Base-by-base conservation (phyloP, 805 yeast species). In the Kodamaea sagamina region DNA sequence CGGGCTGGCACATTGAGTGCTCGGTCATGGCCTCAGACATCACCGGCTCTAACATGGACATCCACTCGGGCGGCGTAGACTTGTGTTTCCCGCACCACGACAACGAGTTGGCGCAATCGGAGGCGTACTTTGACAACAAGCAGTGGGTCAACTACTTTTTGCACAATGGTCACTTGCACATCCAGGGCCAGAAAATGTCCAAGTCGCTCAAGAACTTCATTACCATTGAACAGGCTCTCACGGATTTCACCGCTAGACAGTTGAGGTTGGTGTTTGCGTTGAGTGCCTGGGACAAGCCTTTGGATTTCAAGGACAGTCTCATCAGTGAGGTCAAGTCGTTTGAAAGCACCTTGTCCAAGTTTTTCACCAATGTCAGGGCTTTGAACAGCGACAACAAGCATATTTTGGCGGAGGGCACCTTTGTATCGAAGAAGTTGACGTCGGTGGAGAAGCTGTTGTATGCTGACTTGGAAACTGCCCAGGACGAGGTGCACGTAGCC, bases 1-100 rank as follows among this genome's bases (percentile, higher is more conserved):
- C 99, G 10, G 99, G 99, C 3, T 93, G 99, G 99, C 99, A 93
- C 63, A 93, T 93, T 63, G 99, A 93, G 68, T 93, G 99, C 76
- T 89, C 97, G 6, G 99, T 93, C 15, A 93, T 93, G 99, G 98
- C 98, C 1, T 78, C 89, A 41, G 95, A 89, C 53, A 77, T 90
- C 36, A 75, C 86, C 28, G 98, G 98, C 4, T 66, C 78, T 15
- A 74, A 75, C 46, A 86, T 93, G 77, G 99, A 93, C 65, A 88
- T 93, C 52, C 99, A 93, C 62, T 83, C 96, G 12, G 99, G 99
- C 46, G 99, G 99, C 51, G 81, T 93, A 42, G 99, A 93, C 68
- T 77, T 93, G 58, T 97, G 98, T 15, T 93, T 93, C 72, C 99
- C 99, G 2, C 99, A 93, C 64, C 99, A 93, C 67, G 99, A 93